Base-by-base conservation (phyloP, 73 alveolate species). In the Symbiodinium pilosum region DNA sequence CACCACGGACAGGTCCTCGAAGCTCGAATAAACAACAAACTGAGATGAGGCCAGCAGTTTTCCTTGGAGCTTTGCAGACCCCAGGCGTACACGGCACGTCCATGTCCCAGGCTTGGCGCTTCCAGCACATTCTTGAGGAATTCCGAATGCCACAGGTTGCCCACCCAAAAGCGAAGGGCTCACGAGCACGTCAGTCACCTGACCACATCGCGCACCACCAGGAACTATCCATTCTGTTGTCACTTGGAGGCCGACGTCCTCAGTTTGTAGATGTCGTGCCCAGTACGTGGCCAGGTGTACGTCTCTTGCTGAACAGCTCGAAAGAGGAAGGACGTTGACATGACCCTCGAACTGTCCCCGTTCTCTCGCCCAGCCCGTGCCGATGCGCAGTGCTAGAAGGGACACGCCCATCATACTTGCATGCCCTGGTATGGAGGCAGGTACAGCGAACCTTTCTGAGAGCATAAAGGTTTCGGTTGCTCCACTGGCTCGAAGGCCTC, bases 381-480 rank as follows among this genome's bases (percentile, higher is more conserved):
- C 95, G 75, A 89, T 38, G 36, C 95, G 39, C 4, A 51, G 71
- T 39, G 40, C 87, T 87, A 89, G n/a, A 28, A 89, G 87, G n/a
- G 87, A 34, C 95, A 89, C 47, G 39, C 95, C 95, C 39, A 64
- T 16, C 26, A 26, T 39, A 64, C 36, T 44, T 73, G 36, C 38
- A 26, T 28, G 94, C 73, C 8, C 9, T 21, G 47, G 47, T 6
- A 20, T 32, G 12, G 38, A 34, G 1, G 59, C 59, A 26, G 95
- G 95, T 43, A 40, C 54, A 12, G 95, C 95, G 30, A 89, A 89
- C 38, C 95, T 83, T 44, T 89, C 95, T 21, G 36, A 54, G 43
- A 89, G 77, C 43, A 81, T 64, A 54, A 54, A 26, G 20, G 34
- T 54, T 28, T 36, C 38, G 43, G 21, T 20, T 1, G 71, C 56